Evolutionary conservation across 23 red algal genomes (phyloP).

Genomic region (Gracilaria caudata): DNA sequence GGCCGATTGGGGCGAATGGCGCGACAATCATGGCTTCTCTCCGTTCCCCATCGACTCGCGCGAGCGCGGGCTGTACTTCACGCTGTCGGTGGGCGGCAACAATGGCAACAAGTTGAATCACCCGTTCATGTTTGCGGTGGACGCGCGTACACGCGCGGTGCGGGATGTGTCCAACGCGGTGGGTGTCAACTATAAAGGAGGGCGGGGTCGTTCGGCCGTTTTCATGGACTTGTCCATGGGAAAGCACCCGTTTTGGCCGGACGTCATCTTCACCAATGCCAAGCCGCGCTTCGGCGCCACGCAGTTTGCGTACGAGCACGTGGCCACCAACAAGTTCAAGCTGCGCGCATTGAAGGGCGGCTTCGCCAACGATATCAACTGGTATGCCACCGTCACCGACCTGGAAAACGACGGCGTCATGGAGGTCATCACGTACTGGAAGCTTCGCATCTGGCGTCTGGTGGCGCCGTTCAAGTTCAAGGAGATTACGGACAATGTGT

Average conservation of each 20-base stretch:
- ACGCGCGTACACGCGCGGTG: neutral
- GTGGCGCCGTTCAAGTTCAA: conserved; percentile 30
- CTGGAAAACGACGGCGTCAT: conserved; percentile 57
- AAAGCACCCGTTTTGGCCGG: conserved; percentile 34
- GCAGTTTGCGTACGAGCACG: conserved; percentile 66
- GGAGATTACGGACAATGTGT: conserved; percentile 10
- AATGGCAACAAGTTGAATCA: conserved; percentile 26
- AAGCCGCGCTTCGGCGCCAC: neutral
- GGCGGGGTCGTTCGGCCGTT: conserved; percentile 50
- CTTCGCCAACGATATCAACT: conserved; percentile 46
- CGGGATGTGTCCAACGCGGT: neutral
- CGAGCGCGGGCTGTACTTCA: conserved; percentile 34
- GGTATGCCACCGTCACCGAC: conserved; percentile 51
- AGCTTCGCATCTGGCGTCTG: conserved; percentile 19
- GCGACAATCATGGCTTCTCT: conserved; percentile 59
- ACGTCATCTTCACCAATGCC: conserved; percentile 63
- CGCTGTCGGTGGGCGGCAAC: conserved; percentile 48
- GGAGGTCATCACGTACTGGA: conserved; percentile 54
- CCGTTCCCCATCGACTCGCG: neutral
- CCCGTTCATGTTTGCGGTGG: conserved; percentile 28
- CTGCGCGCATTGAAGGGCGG: conserved; percentile 21
- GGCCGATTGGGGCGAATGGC: neutral
- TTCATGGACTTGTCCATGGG: conserved; percentile 59
- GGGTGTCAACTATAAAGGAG: conserved; percentile 3
- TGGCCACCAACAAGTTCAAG: conserved; percentile 37